These are phyloP conservation scores for Penicillium cosmopolitanum DNA, from an alignment of 495 filamentous ascomycete genomes.

Conservation along the genomic window DNA sequence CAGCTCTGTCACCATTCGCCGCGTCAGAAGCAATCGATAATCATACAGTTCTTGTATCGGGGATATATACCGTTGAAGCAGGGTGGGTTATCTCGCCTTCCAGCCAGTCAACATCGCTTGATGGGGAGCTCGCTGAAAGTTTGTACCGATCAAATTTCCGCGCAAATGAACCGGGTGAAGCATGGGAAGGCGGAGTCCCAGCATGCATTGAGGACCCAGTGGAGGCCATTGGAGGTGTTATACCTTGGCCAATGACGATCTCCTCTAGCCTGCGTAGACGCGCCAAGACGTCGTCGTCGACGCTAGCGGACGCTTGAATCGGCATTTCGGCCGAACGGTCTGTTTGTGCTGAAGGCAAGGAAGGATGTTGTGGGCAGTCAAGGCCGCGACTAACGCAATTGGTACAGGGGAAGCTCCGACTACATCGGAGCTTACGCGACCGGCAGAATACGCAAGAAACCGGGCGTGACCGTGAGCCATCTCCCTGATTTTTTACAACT, in stretches of 20 bases:
- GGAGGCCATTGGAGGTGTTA: not conserved
- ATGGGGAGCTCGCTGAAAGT: conserved; percentile 4
- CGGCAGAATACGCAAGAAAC: conserved; percentile 49
- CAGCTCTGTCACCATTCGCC: not conserved
- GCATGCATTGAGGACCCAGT: conserved; percentile 7
- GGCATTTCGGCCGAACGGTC: not conserved
- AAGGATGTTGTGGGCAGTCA: conserved; percentile 30
- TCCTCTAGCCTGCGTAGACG: conserved; percentile 31
- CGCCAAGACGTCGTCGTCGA: conserved; percentile 22
- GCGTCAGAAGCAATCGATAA: not conserved
- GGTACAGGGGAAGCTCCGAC: conserved; percentile 43
- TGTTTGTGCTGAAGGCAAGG: not conserved
- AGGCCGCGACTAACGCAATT: conserved; percentile 46
- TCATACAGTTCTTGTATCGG: not conserved
- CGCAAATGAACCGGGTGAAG: not conserved
- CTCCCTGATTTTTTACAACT: conserved; percentile 17
- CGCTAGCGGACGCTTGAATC: not conserved
- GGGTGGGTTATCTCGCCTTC: conserved; percentile 23
- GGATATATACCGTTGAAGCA: conserved; percentile 13
- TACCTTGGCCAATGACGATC: conserved; percentile 22
- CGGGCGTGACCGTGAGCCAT: conserved; percentile 27
- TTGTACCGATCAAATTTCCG: not conserved
- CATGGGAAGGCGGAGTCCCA: conserved; percentile 9
- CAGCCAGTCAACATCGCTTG: conserved; percentile 21
- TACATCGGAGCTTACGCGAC: conserved; percentile 50